Base-by-base conservation (phyloP, 176 grass and related monocot species). In the Eleusine indica region DNA sequence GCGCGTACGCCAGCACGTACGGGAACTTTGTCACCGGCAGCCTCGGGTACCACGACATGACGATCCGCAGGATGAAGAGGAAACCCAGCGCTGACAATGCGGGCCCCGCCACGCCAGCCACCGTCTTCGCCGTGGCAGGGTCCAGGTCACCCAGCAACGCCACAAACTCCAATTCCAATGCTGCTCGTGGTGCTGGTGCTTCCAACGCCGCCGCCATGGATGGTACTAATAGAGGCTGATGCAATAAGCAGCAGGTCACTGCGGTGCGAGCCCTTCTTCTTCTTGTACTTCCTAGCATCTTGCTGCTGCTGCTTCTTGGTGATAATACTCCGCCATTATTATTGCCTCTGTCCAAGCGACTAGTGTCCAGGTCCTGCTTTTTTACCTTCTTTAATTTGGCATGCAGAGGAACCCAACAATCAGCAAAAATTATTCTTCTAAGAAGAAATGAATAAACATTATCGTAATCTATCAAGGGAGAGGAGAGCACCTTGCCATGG, bases 1-100 rank as follows among this genome's bases (percentile, higher is more conserved):
- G 96, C 60, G 91, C 96, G 85, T 93, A 98, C 15, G 91, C 93
- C 46, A 98, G n/a, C 61, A 94, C 93, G 89, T 95, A 98, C 0
- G 93, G 96, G 56, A 95, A 98, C 84, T 95, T 53, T 7, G 53
- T 82, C 4, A 95, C 91, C 1, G 93, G 91, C 10, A 98, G 89
- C 90, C 89, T 85, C 14, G 96, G 96, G 79, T 98, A 95, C 93
- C 96, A 98, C 28, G 96, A 98, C 96, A 98, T 95, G 63, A 98
- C 83, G 79, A 98, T 95, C 73, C 91, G 90, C 5, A 74, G 18
- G 79, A 95, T 88, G 85, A 98, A 98, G 56, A 95, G 85, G 81
- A 98, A 95, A 2, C 92, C 84, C 5, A 98, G 44, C 37, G 92
- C 92, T 28, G 93, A 98, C 67, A 95, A 87, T 82, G 87, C 85